Evolutionary conservation across 169 alveolate genomes (phyloP).

Genomic region (Plasmodium coatneyi): DNA sequence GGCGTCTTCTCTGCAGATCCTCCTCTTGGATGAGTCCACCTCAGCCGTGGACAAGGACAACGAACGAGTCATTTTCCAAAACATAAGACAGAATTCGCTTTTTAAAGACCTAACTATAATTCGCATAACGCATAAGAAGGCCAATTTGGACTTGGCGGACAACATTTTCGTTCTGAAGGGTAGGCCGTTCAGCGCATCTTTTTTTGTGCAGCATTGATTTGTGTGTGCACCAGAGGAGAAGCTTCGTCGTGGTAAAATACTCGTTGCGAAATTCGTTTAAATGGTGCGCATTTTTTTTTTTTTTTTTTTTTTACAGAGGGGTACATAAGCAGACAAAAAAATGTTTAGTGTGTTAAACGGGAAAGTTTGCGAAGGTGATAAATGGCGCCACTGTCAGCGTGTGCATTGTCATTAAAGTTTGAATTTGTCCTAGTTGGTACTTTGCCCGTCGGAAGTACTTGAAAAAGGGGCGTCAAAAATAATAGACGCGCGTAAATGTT

Average conservation of each 20-base stretch:
- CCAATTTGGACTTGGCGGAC: conserved; percentile 43
- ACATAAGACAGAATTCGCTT: conserved; percentile 34
- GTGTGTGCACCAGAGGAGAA: not conserved
- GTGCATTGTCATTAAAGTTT: not conserved
- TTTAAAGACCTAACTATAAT: conserved; percentile 43
- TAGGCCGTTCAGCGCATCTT: not conserved
- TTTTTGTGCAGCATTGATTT: not conserved
- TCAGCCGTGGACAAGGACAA: conserved; percentile 86
- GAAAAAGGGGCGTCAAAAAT: not conserved
- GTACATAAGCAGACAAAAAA: conserved; percentile 37
- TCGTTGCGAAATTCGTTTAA: not conserved
- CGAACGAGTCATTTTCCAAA: conserved; percentile 72
- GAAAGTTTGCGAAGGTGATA: not conserved
- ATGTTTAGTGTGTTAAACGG: conserved; percentile 2
- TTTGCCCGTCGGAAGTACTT: not conserved
- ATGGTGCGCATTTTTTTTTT: not conserved
- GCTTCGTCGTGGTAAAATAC: not conserved
- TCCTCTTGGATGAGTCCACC: conserved; percentile 94
- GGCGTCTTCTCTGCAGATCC: conserved; percentile 38
- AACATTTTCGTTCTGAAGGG: conserved; percentile 59
- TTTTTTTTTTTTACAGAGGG: conserved; percentile 46
- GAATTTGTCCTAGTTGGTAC: not conserved
- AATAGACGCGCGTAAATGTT: not conserved
- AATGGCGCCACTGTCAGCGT: not conserved
- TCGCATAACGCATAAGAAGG: conserved; percentile 55